Evolutionary conservation across 768 basidiomycete species (phyloP), one percentile per base, ranked within the genome.

Genomic region (Mrakia hoshinonis): DNA sequence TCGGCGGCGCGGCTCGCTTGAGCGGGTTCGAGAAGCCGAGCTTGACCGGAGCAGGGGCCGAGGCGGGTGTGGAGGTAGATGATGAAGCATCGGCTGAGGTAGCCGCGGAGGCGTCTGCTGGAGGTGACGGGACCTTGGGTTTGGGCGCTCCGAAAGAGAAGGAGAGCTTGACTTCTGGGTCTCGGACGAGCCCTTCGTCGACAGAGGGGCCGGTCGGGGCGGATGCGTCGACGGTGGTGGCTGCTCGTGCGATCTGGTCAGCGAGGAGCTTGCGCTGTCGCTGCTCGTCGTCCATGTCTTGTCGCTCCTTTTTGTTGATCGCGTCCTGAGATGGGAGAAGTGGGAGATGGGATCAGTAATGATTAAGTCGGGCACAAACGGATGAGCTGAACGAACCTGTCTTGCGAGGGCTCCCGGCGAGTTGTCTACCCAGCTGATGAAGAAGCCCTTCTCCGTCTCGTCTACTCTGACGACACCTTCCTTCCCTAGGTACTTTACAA

Each of bases 371-470:
- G 54, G 65, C 20, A 24, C 13, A 54, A 5, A 55, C 12, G 26
- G 31, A 48, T 46, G 46, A 48, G 52, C 38, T 81, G 85, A 76
- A 75, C 77, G 73, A 74, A 89, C 89, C 80, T 89, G 88, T 82
- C 92, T 92, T 10, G 90, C 91, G 43, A 99, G 83, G 1, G 96
- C 92, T 76, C 92, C 91, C 18, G 96, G 96, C 70, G 90, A 90
- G 80, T 85, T 97, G 80, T 99, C 96, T 67, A 99, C 90, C 96
- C 96, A 99, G 46, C 89, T 87, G 73, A 99, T 84, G 79, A 94
- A 99, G 87, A 91, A 93, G 0, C 96, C 96, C 82, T 99, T 96
- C 81, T 98, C 96, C 55, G 92, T 97, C 82, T 98, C 95, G 77
- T 98, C 96, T 34, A 96, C 96, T 74, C 90, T 86, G 5, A 89